Evolutionary conservation across 768 basidiomycete species (phyloP).

Genomic region (Macrocybe gigantea): DNA sequence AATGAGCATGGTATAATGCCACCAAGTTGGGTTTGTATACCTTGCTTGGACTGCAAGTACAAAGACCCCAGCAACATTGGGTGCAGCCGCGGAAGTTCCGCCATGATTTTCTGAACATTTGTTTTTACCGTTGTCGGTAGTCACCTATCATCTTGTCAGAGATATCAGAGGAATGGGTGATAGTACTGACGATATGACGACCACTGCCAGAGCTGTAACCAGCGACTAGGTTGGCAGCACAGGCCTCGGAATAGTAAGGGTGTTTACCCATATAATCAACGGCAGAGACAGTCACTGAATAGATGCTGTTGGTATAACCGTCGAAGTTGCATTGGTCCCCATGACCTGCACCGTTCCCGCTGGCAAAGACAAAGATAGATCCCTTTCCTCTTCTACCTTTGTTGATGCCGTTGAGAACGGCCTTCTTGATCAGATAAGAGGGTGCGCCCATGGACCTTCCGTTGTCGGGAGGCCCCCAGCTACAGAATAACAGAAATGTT

Average conservation of each 20-base stretch:
- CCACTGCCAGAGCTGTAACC: constrained; percentile 94
- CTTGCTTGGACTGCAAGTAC: constrained; percentile 84
- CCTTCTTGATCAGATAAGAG: constrained; percentile 84
- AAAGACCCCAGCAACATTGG: constrained; percentile 90
- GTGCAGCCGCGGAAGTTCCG: constrained; percentile 98
- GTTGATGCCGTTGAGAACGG: constrained; percentile 89
- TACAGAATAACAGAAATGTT: constrained; percentile 94
- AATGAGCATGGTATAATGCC: constrained; percentile 4
- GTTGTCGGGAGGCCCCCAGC: constrained; percentile 97
- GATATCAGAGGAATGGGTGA: background rate
- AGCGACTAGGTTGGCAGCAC: constrained; percentile 93
- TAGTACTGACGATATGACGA: constrained; percentile 75
- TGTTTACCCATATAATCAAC: constrained; percentile 89
- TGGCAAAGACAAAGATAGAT: constrained; percentile 93
- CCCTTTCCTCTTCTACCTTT: constrained; percentile 88
- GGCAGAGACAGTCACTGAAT: constrained; percentile 92
- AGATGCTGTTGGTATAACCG: constrained; percentile 97
- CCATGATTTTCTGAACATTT: constrained; percentile 80
- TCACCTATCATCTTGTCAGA: constrained; percentile 52
- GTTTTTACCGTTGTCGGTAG: constrained; percentile 87
- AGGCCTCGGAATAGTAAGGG: constrained; percentile 94
- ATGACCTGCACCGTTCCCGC: constrained; percentile 86
- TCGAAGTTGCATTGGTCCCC: constrained; percentile 99
- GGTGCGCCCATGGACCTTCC: constrained; percentile 94
- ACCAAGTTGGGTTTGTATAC: constrained; percentile 29